A percentile compares a stretch with the other conserved stretches of the same genome.
Evolutionary conservation across 495 filamentous ascomycete genomes (phyloP).

Genomic region (Xylaria grammica): DNA sequence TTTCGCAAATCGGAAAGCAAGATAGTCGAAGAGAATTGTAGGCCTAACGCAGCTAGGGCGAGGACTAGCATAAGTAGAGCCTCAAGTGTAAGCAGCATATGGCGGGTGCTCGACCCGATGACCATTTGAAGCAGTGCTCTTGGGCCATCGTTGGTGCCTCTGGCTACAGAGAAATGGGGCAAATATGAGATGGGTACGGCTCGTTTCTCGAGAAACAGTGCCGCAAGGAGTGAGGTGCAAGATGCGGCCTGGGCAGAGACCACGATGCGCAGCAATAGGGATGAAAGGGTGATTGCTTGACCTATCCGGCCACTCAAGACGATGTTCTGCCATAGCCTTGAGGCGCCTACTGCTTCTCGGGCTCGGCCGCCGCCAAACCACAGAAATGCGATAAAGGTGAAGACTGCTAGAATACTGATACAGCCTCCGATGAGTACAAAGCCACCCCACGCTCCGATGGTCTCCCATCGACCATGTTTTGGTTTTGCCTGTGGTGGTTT

Average conservation of each 20-base stretch:
- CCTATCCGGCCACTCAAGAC: not conserved
- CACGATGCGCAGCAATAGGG: conserved; percentile 13
- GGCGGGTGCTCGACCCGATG: conserved; percentile 9
- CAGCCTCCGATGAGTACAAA: conserved; percentile 11
- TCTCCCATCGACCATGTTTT: not conserved
- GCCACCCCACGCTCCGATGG: not conserved
- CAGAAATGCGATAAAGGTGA: conserved; percentile 18
- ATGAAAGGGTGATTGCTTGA: conserved; percentile 22
- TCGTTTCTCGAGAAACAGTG: conserved; percentile 21
- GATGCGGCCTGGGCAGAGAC: conserved; percentile 9
- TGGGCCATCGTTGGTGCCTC: conserved; percentile 20
- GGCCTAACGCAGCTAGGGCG: not conserved
- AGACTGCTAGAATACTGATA: conserved; percentile 4
- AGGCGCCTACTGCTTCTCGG: not conserved
- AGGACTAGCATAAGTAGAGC: not conserved
- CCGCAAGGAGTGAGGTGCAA: conserved; percentile 21
- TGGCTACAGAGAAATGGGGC: conserved; percentile 18
- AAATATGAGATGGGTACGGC: conserved; percentile 14
- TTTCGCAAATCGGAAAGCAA: conserved; percentile 8
- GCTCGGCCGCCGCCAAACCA: not conserved
- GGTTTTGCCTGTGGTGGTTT: too few species aligned
- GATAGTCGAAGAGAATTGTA: conserved; percentile 18
- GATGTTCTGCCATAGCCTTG: not conserved
- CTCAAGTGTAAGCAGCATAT: not conserved
- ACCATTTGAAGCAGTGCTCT: conserved; percentile 11